phyloP scores from a whole-genome alignment of 164 flowering plant species.

The Kingdonia uniflora region DNA sequence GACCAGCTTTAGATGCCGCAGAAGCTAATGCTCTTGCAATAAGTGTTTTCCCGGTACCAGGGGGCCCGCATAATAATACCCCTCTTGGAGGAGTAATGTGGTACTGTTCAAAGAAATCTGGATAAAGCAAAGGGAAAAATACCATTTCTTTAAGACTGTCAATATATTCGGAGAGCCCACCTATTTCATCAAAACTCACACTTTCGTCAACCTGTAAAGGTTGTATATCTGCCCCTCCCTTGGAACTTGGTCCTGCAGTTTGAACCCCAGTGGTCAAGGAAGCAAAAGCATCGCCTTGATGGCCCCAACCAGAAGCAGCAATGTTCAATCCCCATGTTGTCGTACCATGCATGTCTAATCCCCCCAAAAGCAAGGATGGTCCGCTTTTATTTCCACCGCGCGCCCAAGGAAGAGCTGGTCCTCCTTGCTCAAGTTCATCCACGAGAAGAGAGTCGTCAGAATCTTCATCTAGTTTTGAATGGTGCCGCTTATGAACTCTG shows the following conservation, averaged over 20 bases:
- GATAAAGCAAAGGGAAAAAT: constrained; percentile 90
- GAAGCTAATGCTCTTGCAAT: constrained; percentile 98
- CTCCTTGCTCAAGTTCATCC: constrained; percentile 98
- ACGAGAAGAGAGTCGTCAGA: constrained; percentile 99
- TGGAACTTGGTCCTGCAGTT: constrained; percentile 99
- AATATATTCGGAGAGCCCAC: constrained; percentile 91
- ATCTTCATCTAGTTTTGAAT: constrained; percentile 65
- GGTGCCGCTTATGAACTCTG: constrained; percentile 87
- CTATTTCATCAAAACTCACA: constrained; percentile 93
- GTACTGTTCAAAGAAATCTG: constrained; percentile 93
- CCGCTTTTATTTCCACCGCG: constrained; percentile 85
- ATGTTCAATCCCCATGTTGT: constrained; percentile 81
- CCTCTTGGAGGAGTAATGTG: constrained; percentile 98
- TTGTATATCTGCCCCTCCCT: constrained; percentile 99
- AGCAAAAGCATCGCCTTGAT: constrained; percentile 72
- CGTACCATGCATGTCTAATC: constrained; percentile 80
- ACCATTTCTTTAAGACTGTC: constrained; percentile 99
- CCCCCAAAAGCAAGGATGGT: constrained; percentile 91
- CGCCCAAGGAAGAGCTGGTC: constrained; percentile 82
- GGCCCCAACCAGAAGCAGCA: constrained; percentile 99
- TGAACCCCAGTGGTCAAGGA: constrained; percentile 66
- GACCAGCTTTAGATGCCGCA: constrained; percentile 99
- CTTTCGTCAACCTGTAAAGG: constrained; percentile 93
- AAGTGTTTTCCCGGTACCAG: constrained; percentile 97
- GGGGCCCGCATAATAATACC: constrained; percentile 96